Evolutionary conservation across 805 yeast species (phyloP).

Genomic region (Yamadazyma sp.): DNA sequence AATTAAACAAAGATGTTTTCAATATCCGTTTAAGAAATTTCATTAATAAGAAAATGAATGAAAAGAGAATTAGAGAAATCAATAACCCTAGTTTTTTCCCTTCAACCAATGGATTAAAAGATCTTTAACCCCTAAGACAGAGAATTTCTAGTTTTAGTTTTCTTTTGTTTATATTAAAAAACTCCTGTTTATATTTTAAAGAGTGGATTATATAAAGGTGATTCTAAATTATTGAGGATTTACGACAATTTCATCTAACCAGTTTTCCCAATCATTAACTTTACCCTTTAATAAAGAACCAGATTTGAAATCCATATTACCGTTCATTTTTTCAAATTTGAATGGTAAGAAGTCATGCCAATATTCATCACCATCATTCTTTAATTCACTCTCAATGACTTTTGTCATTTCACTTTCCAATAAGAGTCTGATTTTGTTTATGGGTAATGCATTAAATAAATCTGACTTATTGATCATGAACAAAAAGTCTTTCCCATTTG

Average conservation of each 20-base stretch:
- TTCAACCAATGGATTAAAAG: constrained; percentile 17
- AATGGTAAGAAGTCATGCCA: constrained; percentile 45
- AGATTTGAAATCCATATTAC: constrained; percentile 62
- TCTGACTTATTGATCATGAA: constrained; percentile 86
- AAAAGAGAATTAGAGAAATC: constrained; percentile 28
- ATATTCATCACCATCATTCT: constrained; percentile 43
- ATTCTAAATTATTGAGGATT: constrained; percentile 37
- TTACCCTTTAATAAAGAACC: constrained; percentile 69
- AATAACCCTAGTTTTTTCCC: constrained; percentile 41
- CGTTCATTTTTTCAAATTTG: constrained; percentile 67
- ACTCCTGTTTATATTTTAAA: no score
- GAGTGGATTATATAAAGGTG: no score
- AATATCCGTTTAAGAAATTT: constrained; percentile 35
- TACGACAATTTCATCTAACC: constrained; percentile 76
- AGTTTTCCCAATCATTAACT: constrained; percentile 61
- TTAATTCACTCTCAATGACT: constrained; percentile 46
- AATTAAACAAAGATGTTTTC: constrained; percentile 40
- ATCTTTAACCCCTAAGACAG: no score
- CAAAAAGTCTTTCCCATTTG: constrained; percentile 69
- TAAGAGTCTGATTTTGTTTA: constrained; percentile 52
- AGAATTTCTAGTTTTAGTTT: not conserved
- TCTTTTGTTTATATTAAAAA: no score
- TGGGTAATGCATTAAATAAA: constrained; percentile 77
- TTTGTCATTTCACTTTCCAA: constrained; percentile 64
- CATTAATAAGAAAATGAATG: constrained; percentile 29